Percentiles rank a stretch among this genome's conserved stretches.
Evolutionary conservation across 495 filamentous ascomycete species (phyloP).

Genomic region (Trichocladium uniseriatum): DNA sequence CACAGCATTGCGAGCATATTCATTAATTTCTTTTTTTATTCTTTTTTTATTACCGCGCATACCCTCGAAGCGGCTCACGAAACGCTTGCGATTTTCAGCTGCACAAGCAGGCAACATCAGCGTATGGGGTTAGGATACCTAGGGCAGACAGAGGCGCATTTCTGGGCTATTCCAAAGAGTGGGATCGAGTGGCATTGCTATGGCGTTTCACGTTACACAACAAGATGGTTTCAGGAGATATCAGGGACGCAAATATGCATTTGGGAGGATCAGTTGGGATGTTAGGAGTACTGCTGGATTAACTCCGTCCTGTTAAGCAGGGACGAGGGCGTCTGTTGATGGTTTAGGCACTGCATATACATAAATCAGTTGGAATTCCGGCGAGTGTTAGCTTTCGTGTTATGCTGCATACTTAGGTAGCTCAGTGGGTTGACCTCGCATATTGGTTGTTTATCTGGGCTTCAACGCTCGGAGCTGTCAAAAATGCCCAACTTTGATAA

Average conservation of each 20-base stretch:
- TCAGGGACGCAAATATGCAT: slow-evolving; percentile 3
- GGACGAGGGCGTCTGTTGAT: too few species aligned
- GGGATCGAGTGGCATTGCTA: slow-evolving; percentile 17
- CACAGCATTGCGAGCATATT: neutral
- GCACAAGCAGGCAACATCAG: slow-evolving; percentile 3
- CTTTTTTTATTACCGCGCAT: neutral
- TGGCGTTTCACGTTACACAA: slow-evolving; percentile 16
- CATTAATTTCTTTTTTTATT: neutral
- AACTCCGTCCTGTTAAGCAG: too few species aligned
- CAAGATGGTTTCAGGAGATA: slow-evolving; percentile 10
- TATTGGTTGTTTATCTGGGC: too few species aligned
- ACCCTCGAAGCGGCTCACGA: neutral
- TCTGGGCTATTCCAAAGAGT: slow-evolving; percentile 6
- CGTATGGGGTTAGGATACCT: slow-evolving; percentile 10
- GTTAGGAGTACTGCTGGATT: too few species aligned
- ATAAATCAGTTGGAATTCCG: too few species aligned
- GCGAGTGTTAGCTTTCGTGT: too few species aligned
- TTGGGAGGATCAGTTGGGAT: neutral
- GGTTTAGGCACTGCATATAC: too few species aligned
- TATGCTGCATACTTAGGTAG: too few species aligned
- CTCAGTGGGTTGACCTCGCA: too few species aligned
- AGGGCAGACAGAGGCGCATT: slow-evolving; percentile 7
- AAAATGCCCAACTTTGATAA: too few species aligned
- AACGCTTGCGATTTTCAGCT: neutral
- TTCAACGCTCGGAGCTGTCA: too few species aligned